These are phyloP conservation scores for Osmozyma mogii DNA, from an alignment of 805 yeast species.

Conservation along the genomic window DNA sequence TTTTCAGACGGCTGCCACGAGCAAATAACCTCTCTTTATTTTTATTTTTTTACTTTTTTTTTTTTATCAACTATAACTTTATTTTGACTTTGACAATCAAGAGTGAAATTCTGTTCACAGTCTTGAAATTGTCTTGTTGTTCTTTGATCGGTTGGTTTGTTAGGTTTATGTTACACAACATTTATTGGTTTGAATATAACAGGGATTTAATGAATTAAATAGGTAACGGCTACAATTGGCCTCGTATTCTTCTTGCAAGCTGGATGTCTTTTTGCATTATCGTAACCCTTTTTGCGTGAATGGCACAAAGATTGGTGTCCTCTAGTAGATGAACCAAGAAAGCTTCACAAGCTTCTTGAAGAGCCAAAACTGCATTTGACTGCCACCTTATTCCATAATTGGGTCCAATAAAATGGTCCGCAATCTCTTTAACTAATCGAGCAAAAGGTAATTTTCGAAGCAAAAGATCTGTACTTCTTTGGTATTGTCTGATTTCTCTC, in stretches of 20 bases:
- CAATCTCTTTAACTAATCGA: constrained; percentile 65
- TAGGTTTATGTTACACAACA: too few species aligned
- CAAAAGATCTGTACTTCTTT: constrained; percentile 58
- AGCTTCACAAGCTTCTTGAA: constrained; percentile 80
- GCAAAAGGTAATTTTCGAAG: constrained; percentile 73
- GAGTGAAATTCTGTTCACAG: too few species aligned
- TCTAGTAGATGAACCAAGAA: constrained; percentile 65
- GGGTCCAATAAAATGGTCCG: constrained; percentile 47
- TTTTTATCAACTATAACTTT: too few species aligned
- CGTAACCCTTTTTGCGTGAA: constrained; percentile 78
- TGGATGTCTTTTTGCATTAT: constrained; percentile 80
- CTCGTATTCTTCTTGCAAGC: constrained; percentile 70
- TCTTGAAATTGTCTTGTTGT: too few species aligned
- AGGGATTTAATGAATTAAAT: too few species aligned
- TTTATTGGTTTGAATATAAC: too few species aligned
- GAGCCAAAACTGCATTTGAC: constrained; percentile 64
- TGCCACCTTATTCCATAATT: constrained; percentile 69
- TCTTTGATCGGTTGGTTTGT: too few species aligned
- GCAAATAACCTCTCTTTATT: too few species aligned
- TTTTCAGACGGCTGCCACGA: too few species aligned
- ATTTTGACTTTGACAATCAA: too few species aligned
- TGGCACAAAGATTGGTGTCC: constrained; percentile 69
- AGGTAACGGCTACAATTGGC: constrained; percentile 32
- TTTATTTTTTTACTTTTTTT: too few species aligned
- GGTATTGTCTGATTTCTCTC: constrained; percentile 61